Evolutionary conservation across 371 early-diverging fungal species (phyloP).

Genomic region (Amoeboaphelidium protococcarum): DNA sequence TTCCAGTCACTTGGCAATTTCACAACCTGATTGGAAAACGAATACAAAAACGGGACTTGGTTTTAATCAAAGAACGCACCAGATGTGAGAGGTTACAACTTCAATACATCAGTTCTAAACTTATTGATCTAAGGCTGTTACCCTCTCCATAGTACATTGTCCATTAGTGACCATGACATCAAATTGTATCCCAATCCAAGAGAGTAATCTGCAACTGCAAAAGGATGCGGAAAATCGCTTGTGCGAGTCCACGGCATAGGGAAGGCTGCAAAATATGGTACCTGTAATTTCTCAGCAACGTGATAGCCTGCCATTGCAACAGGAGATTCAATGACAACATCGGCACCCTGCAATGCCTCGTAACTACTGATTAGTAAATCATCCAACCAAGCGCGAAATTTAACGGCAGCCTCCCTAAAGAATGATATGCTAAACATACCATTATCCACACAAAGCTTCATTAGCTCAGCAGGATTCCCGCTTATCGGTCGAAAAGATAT

Average conservation of each 20-base stretch:
- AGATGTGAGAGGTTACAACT: conserved; percentile 21
- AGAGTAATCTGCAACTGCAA: conserved; percentile 34
- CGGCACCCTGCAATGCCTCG: conserved; percentile 41
- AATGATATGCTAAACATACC: conserved; percentile 44
- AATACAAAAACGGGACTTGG: conserved; percentile 40
- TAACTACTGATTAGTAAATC: conserved; percentile 34
- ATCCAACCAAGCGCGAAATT: conserved; percentile 47
- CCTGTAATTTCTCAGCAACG: conserved; percentile 34
- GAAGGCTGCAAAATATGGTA: background rate
- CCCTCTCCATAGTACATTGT: conserved; percentile 44
- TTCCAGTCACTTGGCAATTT: conserved; percentile 47
- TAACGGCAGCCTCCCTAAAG: conserved; percentile 20
- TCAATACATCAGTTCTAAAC: conserved; percentile 26
- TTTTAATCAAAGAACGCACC: conserved; percentile 23
- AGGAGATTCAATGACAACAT: conserved; percentile 43
- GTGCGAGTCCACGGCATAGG: conserved; percentile 38
- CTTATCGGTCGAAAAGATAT: conserved; percentile 42
- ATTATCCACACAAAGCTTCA: conserved; percentile 46
- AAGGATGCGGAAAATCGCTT: conserved; percentile 47
- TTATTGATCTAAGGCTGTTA: conserved; percentile 30
- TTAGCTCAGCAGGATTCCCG: conserved; percentile 37
- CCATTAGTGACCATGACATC: conserved; percentile 46
- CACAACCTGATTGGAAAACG: conserved; percentile 37
- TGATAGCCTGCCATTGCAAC: conserved; percentile 51
- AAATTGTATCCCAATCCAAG: conserved; percentile 41